phyloP scores from a whole-genome alignment of 2,329 filamentous ascomycete genomes.

The Spiromastix sp. region DNA sequence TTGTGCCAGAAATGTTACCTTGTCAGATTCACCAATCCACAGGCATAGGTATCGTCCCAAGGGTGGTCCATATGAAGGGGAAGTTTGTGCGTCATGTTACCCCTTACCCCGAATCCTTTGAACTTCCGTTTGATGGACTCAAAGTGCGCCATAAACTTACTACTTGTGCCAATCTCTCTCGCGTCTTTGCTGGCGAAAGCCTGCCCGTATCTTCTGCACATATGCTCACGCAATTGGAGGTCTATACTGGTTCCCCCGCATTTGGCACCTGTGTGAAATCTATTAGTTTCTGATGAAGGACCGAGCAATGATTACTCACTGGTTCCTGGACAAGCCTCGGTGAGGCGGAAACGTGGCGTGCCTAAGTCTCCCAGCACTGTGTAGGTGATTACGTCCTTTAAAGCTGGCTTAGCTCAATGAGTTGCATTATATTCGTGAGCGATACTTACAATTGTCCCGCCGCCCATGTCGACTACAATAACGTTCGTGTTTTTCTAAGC shows the following conservation, averaged over 20 bases:
- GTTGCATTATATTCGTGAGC: too few species aligned
- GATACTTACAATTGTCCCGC: conserved; percentile 12
- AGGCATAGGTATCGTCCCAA: conserved; percentile 3
- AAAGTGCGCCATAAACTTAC: conserved; percentile 20
- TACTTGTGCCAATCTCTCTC: conserved; percentile 14
- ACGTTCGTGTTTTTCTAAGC: conserved; percentile 6
- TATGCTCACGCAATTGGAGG: conserved; percentile 15
- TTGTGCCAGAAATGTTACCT: conserved; percentile 3
- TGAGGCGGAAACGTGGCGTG: conserved; percentile 3
- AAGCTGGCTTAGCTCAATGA: too few species aligned
- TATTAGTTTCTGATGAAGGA: background rate
- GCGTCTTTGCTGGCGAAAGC: conserved; percentile 12
- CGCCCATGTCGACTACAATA: conserved; percentile 13
- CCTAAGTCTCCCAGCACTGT: conserved; percentile 1
- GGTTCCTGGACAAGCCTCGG: conserved; percentile 6
- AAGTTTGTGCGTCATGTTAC: background rate
- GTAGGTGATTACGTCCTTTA: conserved; percentile 11
- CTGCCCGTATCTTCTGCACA: conserved; percentile 15
- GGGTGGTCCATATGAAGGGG: conserved; percentile 4
- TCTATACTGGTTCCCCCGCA: conserved; percentile 20
- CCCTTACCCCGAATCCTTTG: conserved; percentile 1
- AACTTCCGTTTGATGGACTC: conserved; percentile 18
- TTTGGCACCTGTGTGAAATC: conserved; percentile 13
- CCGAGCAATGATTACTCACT: conserved; percentile 2
- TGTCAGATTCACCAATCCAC: conserved; percentile 2